phyloP scores from a whole-genome alignment of 2,329 filamentous ascomycete genomes.

The Hyphodiscus sp. region DNA sequence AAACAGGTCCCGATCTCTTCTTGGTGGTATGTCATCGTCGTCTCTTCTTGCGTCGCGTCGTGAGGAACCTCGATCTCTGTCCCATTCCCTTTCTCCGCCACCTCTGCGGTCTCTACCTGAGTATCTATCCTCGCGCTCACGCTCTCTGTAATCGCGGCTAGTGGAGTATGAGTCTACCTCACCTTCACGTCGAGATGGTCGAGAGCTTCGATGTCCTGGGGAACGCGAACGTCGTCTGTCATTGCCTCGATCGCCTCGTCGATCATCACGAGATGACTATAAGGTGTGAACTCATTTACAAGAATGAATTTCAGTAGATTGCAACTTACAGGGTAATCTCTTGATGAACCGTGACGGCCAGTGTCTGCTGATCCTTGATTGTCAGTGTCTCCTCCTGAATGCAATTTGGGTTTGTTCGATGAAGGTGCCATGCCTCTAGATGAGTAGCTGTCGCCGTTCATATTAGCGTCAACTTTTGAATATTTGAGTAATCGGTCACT shows the following conservation, averaged over 20 bases:
- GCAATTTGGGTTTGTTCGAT: constrained; percentile 22
- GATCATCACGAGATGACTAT: constrained; percentile 33
- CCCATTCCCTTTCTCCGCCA: constrained; percentile 69
- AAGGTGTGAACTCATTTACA: constrained; percentile 21
- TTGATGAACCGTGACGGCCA: constrained; percentile 39
- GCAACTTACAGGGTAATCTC: constrained; percentile 46
- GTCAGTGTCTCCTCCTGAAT: constrained; percentile 31
- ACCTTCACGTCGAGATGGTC: constrained; percentile 62
- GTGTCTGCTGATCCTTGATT: constrained; percentile 36
- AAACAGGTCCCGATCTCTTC: constrained; percentile 54
- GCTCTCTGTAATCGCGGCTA: constrained; percentile 84
- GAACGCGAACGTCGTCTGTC: constrained; percentile 79
- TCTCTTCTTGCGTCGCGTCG: constrained; percentile 59
- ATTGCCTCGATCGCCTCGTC: constrained; percentile 33
- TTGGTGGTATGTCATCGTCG: constrained; percentile 53
- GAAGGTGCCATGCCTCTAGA: constrained; percentile 56
- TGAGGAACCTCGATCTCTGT: constrained; percentile 58
- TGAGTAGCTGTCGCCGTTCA: constrained; percentile 83
- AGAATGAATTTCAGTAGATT: background rate
- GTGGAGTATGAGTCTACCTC: constrained; percentile 85
- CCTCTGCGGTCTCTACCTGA: constrained; percentile 56
- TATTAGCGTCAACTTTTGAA: constrained; percentile 35
- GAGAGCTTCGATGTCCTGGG: constrained; percentile 64
- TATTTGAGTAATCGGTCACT: background rate
- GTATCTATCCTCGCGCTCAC: constrained; percentile 91